Conservation (phyloP, 208 protist species). For the Trypanosomatidae sp. region DNA sequence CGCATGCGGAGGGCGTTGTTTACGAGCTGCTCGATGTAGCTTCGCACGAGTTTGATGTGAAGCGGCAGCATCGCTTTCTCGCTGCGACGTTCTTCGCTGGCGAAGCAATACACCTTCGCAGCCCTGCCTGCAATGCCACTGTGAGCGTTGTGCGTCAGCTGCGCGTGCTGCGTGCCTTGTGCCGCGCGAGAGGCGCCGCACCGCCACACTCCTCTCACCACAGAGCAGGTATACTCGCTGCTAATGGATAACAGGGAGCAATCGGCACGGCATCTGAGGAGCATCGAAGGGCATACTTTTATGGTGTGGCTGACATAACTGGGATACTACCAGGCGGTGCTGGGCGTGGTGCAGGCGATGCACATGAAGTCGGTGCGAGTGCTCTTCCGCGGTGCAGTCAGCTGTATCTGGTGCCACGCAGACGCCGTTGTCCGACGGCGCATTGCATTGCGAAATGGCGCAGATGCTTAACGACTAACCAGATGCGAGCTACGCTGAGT, state of each 20-base stretch:
- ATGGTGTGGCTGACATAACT: slow-evolving; percentile 38
- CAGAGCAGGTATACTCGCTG: slow-evolving; percentile 18
- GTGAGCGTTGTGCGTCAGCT: slow-evolving; percentile 42
- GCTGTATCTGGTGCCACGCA: slow-evolving; percentile 7
- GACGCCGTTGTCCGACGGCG: slow-evolving; percentile 8
- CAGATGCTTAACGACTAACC: slow-evolving; percentile 26
- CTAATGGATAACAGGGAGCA: slow-evolving; percentile 19
- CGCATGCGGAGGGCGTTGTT: slow-evolving; percentile 23
- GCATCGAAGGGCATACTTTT: slow-evolving; percentile 35
- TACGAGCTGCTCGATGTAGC: slow-evolving; percentile 40
- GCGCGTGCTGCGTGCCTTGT: slow-evolving; percentile 38
- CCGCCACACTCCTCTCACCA: slow-evolving; percentile 32
- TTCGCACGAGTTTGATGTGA: slow-evolving; percentile 32
- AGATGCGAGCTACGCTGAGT: slow-evolving; percentile 19
- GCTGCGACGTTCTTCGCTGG: slow-evolving; percentile 34
- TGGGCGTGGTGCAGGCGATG: slow-evolving; percentile 34
- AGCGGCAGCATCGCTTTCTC: slow-evolving; percentile 46
- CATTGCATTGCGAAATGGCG: slow-evolving; percentile 19
- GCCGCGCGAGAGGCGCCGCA: slow-evolving; percentile 8
- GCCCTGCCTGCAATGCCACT: slow-evolving; percentile 24
- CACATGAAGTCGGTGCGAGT: slow-evolving; percentile 25
- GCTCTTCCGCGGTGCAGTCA: slow-evolving; percentile 33
- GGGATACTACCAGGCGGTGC: slow-evolving; percentile 41
- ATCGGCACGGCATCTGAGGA: slow-evolving; percentile 14
- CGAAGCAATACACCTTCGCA: slow-evolving; percentile 26